These are phyloP conservation scores for Mycena rebaudengoi DNA, from an alignment of 768 basidiomycete species.

Conservation along the genomic window DNA sequence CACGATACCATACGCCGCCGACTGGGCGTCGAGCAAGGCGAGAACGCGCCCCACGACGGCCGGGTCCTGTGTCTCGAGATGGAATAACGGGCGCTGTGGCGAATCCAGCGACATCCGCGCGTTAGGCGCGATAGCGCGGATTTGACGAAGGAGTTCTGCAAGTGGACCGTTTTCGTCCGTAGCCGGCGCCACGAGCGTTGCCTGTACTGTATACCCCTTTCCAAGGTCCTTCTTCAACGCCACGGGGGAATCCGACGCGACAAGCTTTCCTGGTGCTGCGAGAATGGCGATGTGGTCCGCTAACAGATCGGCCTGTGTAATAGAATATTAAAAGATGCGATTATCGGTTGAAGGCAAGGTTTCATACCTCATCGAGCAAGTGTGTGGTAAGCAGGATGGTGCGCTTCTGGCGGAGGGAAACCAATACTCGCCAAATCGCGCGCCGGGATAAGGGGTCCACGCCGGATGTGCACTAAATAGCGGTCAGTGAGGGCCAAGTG, in stretches of 20 bases:
- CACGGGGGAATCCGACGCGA: constrained; percentile 78
- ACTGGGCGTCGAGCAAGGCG: constrained; percentile 57
- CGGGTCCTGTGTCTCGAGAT: constrained; percentile 67
- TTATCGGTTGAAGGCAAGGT: too few species aligned
- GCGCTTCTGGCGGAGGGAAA: constrained; percentile 68
- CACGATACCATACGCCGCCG: constrained; percentile 42
- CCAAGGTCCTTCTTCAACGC: constrained; percentile 73
- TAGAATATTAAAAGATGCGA: too few species aligned
- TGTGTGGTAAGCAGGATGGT: constrained; percentile 83
- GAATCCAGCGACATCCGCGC: constrained; percentile 52
- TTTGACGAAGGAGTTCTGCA: constrained; percentile 45
- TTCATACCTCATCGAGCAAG: constrained; percentile 36
- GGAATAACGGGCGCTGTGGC: constrained; percentile 55
- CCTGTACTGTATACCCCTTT: constrained; percentile 69
- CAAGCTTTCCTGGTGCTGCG: constrained; percentile 75
- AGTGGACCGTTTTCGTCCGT: constrained; percentile 19
- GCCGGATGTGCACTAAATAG: constrained; percentile 66
- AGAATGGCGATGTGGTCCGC: constrained; percentile 80
- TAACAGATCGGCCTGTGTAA: constrained; percentile 80
- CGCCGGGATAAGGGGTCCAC: constrained; percentile 83
- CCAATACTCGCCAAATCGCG: constrained; percentile 78
- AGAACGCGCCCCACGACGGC: constrained; percentile 61
- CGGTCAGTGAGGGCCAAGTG: background rate
- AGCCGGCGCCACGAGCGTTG: background rate
- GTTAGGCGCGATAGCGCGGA: constrained; percentile 54